Conservation (phyloP, 2,329 filamentous ascomycete species). For the Ceratocystis smalleyi region DNA sequence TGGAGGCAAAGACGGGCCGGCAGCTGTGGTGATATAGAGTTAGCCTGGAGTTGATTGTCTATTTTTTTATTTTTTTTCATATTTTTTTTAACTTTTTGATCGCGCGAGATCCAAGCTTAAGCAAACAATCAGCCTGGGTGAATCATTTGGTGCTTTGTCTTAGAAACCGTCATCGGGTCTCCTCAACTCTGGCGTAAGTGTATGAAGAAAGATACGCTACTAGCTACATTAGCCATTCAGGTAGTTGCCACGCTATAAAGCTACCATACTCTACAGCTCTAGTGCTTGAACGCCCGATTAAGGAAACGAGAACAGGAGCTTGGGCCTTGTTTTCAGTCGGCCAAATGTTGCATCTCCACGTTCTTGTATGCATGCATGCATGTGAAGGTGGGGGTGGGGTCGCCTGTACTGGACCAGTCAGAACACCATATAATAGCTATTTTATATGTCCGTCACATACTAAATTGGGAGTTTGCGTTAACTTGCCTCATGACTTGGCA, state of each 20-base stretch:
- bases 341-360: neutral
- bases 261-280: too few species aligned
- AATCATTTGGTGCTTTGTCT: too few species aligned
- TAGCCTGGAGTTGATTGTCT: neutral
- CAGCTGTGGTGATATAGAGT: neutral
- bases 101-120: too few species aligned
- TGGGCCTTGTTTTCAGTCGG: neutral
- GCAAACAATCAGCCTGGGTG: too few species aligned
- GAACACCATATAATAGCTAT: neutral
- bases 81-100: too few species aligned
- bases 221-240: too few species aligned
- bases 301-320: neutral
- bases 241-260: too few species aligned
- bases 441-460: neutral
- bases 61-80: neutral
- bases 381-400: neutral
- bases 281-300: too few species aligned
- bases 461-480: neutral
- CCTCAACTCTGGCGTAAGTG: too few species aligned
- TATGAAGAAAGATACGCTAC: too few species aligned
- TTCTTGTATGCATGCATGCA: neutral
- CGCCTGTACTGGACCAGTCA: neutral
- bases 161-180: too few species aligned
- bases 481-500: neutral
- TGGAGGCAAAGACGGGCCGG: neutral